Evolutionary conservation across 202 grass and related monocot genomes (phyloP), one percentile per base, ranked within the genome.

Genomic region (Schoenoplectus triqueter): DNA sequence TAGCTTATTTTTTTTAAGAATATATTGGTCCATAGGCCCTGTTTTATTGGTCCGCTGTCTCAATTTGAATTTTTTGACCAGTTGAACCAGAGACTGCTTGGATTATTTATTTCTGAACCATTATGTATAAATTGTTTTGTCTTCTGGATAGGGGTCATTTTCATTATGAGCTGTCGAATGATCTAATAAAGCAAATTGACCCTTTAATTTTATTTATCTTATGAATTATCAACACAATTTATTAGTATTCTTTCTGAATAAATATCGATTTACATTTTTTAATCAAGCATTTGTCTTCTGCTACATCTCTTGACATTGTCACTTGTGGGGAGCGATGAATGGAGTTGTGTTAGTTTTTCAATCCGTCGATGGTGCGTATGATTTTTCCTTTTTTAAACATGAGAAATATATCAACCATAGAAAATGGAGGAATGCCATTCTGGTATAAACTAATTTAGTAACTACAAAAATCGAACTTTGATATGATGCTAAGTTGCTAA

Each of bases 141-240:
- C 6, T 78, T 76, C 17, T 40, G 21, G 10, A 15, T 59, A n/a
- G 3, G 20, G 44, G 0, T 59, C 22, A 59, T 59, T 57, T 59
- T 78, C 13, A 57, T 57, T 78, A 4, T 78, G 73, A 78, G 13
- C 13, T 78, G 73, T 6, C 10, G 13, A 59, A 42, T 59, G 10
- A 41, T 49, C 51, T 5, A 13, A 61, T 60, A 6, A 61, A 78
- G 74, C 74, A 78, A 73, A 78, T 78, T 78, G 13, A 78, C 74
- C 31, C 13, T 78, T 10, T 8, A 74, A 78, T 77, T 76, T 31
- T 76, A 7, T 0, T 39, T 55, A 55, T 13, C 0, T 52, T 48
- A 31, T 9, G 10, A 65, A 31, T 15, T 3, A 21, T 64, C 5
- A 64, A 31, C 6, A 64, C 7, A 64, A 18, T 20, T 8, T 64